Percentiles rank a stretch among this genome's conserved stretches.
Conservation (phyloP, 2,329 filamentous ascomycete species). For the Passalora sequoiae region DNA sequence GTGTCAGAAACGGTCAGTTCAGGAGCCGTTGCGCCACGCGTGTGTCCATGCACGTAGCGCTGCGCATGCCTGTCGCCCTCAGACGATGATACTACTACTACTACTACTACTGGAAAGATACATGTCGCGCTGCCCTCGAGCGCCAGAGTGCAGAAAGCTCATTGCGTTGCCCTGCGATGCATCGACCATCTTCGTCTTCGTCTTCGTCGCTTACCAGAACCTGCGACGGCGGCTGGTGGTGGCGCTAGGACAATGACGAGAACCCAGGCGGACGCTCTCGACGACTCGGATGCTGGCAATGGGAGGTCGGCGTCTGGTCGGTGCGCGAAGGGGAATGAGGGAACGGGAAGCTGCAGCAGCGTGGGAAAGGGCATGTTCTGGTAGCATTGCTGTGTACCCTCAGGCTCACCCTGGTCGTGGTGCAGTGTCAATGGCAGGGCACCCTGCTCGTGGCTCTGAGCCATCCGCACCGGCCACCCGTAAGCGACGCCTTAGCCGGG, state of each 20-base stretch:
- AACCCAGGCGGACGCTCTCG: no score
- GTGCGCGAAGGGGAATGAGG: neutral
- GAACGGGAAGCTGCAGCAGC: neutral
- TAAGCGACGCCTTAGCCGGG: conserved; percentile 13
- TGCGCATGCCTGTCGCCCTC: neutral
- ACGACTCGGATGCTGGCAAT: no score
- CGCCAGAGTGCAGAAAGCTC: no score
- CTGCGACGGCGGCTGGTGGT: no score
- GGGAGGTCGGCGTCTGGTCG: conserved; percentile 4
- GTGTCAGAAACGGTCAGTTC: conserved; percentile 13
- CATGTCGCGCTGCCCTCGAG: no score
- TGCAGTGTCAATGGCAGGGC: conserved; percentile 6
- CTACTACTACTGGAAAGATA: no score
- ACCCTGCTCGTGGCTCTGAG: conserved; percentile 4
- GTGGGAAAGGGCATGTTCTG: neutral
- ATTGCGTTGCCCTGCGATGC: no score
- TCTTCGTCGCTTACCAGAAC: no score
- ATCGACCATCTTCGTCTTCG: no score
- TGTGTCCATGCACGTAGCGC: conserved; percentile 5
- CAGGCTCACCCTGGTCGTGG: neutral
- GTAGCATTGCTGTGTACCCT: neutral
- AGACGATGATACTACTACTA: neutral
- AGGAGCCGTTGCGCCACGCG: conserved; percentile 4
- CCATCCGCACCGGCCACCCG: conserved; percentile 7
- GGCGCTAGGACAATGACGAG: no score